phyloP scores from a whole-genome alignment of 331 rosid species.

The Spiraea crenata region DNA sequence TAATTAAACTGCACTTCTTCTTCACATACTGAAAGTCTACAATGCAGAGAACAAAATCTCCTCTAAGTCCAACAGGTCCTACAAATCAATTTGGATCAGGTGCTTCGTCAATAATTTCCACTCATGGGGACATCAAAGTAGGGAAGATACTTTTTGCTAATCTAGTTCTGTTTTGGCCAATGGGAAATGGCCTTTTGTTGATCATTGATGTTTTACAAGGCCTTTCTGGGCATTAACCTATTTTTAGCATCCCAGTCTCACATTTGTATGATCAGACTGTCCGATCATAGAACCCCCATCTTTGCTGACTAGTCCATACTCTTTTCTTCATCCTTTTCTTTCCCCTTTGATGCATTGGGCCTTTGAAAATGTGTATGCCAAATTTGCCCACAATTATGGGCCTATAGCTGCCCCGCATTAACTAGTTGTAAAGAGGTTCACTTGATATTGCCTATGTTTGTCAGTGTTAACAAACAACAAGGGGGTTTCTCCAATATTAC shows the following conservation, averaged over 20 bases:
- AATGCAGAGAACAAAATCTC: neutral
- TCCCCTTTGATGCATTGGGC: neutral
- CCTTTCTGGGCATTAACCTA: neutral
- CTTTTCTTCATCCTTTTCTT: neutral
- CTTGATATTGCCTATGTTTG: too few relatives aligned
- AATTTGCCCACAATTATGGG: neutral
- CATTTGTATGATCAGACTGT: conserved; percentile 9
- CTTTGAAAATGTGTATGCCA: neutral
- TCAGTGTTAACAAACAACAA: too few relatives aligned
- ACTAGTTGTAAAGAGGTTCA: too few relatives aligned
- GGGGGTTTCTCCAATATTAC: too few relatives aligned
- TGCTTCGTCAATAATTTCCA: neutral
- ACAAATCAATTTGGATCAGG: neutral
- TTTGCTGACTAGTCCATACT: conserved; percentile 12
- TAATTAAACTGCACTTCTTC: too few relatives aligned
- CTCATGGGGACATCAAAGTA: neutral
- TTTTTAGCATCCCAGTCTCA: conserved; percentile 12
- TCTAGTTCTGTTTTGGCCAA: neutral
- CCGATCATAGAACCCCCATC: conserved; percentile 14
- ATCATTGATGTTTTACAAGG: neutral
- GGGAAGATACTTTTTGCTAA: neutral
- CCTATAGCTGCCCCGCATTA: too few relatives aligned
- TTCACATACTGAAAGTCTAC: neutral
- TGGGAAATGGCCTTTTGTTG: neutral
- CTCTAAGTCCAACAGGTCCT: neutral